Conservation (phyloP, 176 grass and related monocot species). For the Echinochloa phyllopogon region DNA sequence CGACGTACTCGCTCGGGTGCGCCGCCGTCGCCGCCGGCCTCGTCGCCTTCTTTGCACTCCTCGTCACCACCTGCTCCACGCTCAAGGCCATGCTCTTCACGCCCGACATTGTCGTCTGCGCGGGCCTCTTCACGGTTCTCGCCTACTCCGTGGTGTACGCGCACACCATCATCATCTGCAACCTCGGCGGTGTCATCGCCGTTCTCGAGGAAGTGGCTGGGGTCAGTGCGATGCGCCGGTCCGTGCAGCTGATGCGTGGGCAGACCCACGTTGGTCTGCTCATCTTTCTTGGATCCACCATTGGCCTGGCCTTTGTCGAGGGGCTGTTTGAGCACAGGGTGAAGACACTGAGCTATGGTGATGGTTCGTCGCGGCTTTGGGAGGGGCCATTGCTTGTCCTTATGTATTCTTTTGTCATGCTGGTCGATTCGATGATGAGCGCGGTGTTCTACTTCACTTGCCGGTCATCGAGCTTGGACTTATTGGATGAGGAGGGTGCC, state of each 20-base stretch:
- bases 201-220: constrained; percentile 80
- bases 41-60: constrained; percentile 68
- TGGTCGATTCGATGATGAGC: constrained; percentile 93
- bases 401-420: constrained; percentile 90
- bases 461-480: constrained; percentile 61
- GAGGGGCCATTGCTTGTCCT: constrained; percentile 89
- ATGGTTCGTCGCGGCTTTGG: constrained; percentile 87
- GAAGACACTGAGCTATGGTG: constrained; percentile 93
- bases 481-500: constrained; percentile 46
- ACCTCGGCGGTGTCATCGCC: constrained; percentile 79
- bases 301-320: constrained; percentile 81
- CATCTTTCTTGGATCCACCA: constrained; percentile 83
- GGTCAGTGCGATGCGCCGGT: constrained; percentile 60
- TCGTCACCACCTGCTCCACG: constrained; percentile 68
- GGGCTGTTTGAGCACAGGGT: constrained; percentile 97
- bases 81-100: constrained; percentile 71
- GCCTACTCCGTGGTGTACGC: constrained; percentile 82
- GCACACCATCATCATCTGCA: constrained; percentile 86
- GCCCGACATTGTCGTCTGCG: constrained; percentile 81
- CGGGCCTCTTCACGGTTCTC: constrained; percentile 71
- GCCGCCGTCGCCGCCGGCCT: constrained; percentile 57
- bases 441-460: constrained; percentile 96
- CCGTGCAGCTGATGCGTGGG: constrained; percentile 71
- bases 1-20: constrained; percentile 72
- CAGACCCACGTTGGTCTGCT: constrained; percentile 87